Evolutionary conservation across 495 filamentous ascomycete genomes (phyloP), one percentile per base, ranked within the genome.

Genomic region (Penicillium alfredii): DNA sequence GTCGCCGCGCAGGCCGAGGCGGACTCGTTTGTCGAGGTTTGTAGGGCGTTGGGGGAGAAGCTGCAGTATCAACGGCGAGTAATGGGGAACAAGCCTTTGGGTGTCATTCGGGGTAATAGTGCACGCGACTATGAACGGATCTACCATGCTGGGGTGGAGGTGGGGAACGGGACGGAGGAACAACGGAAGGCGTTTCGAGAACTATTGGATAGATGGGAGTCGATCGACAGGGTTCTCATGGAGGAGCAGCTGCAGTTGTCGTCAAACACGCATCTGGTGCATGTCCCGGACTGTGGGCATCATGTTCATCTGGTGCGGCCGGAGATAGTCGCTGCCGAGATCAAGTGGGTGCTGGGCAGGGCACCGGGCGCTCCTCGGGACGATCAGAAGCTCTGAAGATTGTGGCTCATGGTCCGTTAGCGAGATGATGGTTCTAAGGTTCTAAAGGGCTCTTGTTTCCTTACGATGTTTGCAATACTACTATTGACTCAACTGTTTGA

Each of bases 211-310:
- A 29, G 48, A 17, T 65, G 61, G 60, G 62, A 63, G 6, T 23
- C 17, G 7, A 37, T 56, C 36, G 68, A 71, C 32, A 37, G 52
- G 47, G 45, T 49, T 37, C 42, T 72, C 39, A 69, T 70, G 49
- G 55, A 53, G 43, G 63, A 66, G 32, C 68, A 73, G 56, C 38
- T 74, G 20, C 43, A 45, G 12, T 50, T 73, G 20, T 65, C 64
- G 0, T 46, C 45, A 20, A 53, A 23, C 0, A 60, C 52, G 26
- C 53, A 60, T 27, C 58, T 63, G 13, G 53, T 68, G 12, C 47
- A 64, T 23, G 11, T 73, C 3, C 46, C 60, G 4, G 68, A 66
- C 13, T 71, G 65, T 44, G 71, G 71, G 12, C 72, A 76, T 46
- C 53, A 73, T 55, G 58, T 76, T 8, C 62, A 72, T 40, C 32